These are phyloP conservation scores for Exsudoporus frostii DNA, from an alignment of 768 basidiomycete genomes.

Conservation along the genomic window DNA sequence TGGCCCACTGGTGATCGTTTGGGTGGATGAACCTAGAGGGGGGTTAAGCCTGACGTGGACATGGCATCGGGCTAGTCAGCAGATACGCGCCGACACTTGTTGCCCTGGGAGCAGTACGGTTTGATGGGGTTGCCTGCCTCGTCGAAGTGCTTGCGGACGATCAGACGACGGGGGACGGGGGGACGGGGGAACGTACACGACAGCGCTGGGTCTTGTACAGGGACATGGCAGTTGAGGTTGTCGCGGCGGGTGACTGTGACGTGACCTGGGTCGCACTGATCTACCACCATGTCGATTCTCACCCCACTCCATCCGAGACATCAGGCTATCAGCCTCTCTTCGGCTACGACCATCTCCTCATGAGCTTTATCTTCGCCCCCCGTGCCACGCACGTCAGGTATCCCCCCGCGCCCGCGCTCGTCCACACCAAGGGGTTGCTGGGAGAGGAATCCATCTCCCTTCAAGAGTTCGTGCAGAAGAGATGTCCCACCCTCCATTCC, in stretches of 20 bases:
- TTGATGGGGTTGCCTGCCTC: constrained; percentile 39
- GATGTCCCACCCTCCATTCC: constrained; percentile 28
- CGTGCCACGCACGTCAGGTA: constrained; percentile 20
- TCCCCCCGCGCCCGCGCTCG: constrained; percentile 16
- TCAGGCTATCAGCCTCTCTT: not conserved
- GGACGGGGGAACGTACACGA: constrained; percentile 37
- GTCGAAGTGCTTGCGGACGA: constrained; percentile 44
- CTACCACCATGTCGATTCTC: too few species aligned
- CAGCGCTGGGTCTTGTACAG: constrained; percentile 46
- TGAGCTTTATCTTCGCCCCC: constrained; percentile 21
- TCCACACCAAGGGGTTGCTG: constrained; percentile 13
- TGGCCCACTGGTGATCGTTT: constrained; percentile 42
- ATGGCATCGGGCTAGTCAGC: constrained; percentile 5
- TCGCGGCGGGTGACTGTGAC: constrained; percentile 18
- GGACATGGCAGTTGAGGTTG: constrained; percentile 22
- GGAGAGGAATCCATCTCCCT: constrained; percentile 19
- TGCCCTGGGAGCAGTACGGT: constrained; percentile 46
- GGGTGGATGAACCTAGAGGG: constrained; percentile 48
- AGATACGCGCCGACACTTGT: constrained; percentile 45
- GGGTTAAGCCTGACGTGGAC: constrained; percentile 4
- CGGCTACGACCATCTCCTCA: not conserved
- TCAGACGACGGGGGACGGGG: constrained; percentile 12
- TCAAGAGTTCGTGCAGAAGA: constrained; percentile 30
- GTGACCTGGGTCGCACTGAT: too few species aligned
- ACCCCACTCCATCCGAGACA: too few species aligned